These are phyloP conservation scores for Rhodotorula sp. DNA, from an alignment of 1,284 basidiomycete genomes.

Conservation along the genomic window DNA sequence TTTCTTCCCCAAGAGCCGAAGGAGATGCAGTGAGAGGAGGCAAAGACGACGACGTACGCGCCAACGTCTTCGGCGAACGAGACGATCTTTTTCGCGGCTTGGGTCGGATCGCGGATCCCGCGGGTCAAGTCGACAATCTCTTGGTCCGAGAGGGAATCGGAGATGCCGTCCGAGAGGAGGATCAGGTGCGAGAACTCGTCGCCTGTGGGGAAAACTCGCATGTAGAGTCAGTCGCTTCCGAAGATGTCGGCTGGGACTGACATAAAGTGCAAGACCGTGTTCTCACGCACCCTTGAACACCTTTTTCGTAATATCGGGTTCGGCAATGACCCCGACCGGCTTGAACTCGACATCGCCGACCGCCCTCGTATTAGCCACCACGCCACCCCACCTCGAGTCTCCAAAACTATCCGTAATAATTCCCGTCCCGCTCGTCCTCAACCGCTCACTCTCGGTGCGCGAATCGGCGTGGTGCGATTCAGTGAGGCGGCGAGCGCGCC, in stretches of 20 bases:
- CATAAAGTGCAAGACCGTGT: no score
- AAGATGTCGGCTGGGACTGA: no score
- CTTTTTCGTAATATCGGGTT: constrained; percentile 84
- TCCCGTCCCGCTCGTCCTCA: constrained; percentile 79
- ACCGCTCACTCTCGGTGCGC: constrained; percentile 74
- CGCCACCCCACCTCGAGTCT: constrained; percentile 88
- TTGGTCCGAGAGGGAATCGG: constrained; percentile 84
- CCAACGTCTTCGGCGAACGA: constrained; percentile 84
- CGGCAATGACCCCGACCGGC: constrained; percentile 84
- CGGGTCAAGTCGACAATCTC: constrained; percentile 79
- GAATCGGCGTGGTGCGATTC: constrained; percentile 84
- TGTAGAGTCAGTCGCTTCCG: not conserved
- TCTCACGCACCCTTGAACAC: constrained; percentile 64
- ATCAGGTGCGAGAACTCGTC: constrained; percentile 43
- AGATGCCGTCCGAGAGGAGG: constrained; percentile 69
- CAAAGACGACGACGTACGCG: constrained; percentile 35
- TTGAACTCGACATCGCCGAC: constrained; percentile 91
- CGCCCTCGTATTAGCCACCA: constrained; percentile 87
- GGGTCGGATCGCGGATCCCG: constrained; percentile 48
- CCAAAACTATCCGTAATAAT: constrained; percentile 93
- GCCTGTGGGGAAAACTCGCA: constrained; percentile 3
- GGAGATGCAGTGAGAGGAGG: not conserved
- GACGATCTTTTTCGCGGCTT: constrained; percentile 78
- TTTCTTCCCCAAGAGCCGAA: no score
- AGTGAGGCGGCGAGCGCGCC: constrained; percentile 32